These are phyloP conservation scores for Coniella lustricola DNA, from an alignment of 2,329 filamentous ascomycete species.

Conservation along the genomic window DNA sequence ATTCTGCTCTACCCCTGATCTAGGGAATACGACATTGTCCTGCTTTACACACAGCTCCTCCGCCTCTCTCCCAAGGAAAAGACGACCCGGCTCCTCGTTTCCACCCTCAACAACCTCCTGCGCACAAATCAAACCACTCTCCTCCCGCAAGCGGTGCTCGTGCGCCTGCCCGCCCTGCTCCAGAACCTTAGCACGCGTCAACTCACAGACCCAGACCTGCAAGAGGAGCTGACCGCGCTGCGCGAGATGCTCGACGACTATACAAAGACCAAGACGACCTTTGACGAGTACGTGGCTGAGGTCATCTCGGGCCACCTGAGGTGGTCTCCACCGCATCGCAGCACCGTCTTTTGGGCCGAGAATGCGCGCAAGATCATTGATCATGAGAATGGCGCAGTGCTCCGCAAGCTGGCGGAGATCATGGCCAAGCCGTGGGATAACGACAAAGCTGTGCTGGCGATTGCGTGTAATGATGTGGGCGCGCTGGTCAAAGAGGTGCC, in stretches of 20 bases:
- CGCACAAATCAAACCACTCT: conserved; percentile 60
- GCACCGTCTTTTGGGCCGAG: conserved; percentile 81
- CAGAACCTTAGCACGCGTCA: conserved; percentile 57
- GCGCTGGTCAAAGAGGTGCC: conserved; percentile 82
- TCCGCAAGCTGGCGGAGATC: conserved; percentile 78
- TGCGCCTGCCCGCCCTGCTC: conserved; percentile 65
- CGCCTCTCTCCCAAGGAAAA: conserved; percentile 95
- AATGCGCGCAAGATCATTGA: conserved; percentile 85
- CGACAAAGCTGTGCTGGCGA: conserved; percentile 82
- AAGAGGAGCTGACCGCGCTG: conserved; percentile 54
- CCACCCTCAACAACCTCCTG: conserved; percentile 83
- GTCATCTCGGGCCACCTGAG: conserved; percentile 79
- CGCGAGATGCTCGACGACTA: conserved; percentile 61
- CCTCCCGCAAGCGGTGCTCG: conserved; percentile 80
- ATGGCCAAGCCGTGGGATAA: conserved; percentile 66
- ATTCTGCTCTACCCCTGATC: not conserved
- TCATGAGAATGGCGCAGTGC: conserved; percentile 69
- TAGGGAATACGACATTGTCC: conserved; percentile 87
- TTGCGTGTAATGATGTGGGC: conserved; percentile 91
- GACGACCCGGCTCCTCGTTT: conserved; percentile 84
- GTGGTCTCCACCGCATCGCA: conserved; percentile 89
- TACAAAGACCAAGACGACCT: conserved; percentile 65
- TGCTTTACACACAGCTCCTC: conserved; percentile 86
- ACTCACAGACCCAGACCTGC: conserved; percentile 56
- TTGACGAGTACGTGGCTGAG: conserved; percentile 86